Base-by-base conservation (phyloP, 768 basidiomycete genomes). In the Leccinum fibrillosum region DNA sequence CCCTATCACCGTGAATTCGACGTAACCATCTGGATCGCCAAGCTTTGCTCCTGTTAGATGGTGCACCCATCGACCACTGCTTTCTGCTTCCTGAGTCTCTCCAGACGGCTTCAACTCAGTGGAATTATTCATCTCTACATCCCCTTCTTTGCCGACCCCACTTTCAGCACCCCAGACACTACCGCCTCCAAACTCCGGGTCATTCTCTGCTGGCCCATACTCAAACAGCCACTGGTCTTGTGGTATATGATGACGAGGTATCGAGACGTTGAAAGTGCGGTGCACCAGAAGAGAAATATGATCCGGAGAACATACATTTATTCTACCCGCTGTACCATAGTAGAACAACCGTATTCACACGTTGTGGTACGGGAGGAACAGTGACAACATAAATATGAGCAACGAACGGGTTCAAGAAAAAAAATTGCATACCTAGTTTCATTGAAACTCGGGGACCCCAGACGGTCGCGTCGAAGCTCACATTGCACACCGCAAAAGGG, bases 251-350 rank as follows among this genome's bases (percentile, higher is more conserved):
- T 91, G 85, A 56, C 90, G 84, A 2, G 95, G 94, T 73, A 98
- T 94, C 19, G 95, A 95, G 17, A 91, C 89, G 72, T 98, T 98
- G 79, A 97, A 98, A 6, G 92, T 97, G 25, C 86, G 85, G 65
- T 94, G 91, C 3, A 94, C 80, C 34, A 98, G 89, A 15, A 98
- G 78, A 1, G 94, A 92, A 54, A 97, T 79, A 65, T 98, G 95
- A 68, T 95, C 94, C 1, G 94, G 93, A 2, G 94, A 96, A 64
- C 83, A 94, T 19, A 97, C 78, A 66, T 84, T 95, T 53, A 97
- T 82, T 66, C 85, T 89, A n/a, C 92, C 94, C 57, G 80, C 94
- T 95, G 62, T 32, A 64, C 21, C 56, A 42, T 53, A 45, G 21
- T 54, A 11, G 44, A 42, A 52, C 47, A 26, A 39, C 44, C 12